A percentile compares a stretch with the other conserved stretches of the same genome.
phyloP scores from a whole-genome alignment of 441 rosid genomes.

The Eutrema salsugineum region DNA sequence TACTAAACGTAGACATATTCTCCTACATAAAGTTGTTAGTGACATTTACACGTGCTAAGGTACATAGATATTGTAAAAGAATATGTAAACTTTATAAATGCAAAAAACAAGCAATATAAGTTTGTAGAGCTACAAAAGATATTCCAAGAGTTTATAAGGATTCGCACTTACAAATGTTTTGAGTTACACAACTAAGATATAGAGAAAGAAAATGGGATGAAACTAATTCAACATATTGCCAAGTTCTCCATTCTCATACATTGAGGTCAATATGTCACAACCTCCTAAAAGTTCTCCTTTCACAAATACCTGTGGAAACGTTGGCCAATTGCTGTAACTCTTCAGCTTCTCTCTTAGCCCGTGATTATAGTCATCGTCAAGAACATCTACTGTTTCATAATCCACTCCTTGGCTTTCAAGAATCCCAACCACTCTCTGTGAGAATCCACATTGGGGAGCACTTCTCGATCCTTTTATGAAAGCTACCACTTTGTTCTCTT shows the following conservation, averaged over 20 bases:
- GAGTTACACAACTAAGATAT: not conserved
- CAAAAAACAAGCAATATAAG: not conserved
- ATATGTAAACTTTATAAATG: not conserved
- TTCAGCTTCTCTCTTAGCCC: conserved; percentile 74
- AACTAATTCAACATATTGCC: conserved; percentile 44
- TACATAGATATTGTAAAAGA: too few species aligned
- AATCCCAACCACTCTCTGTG: conserved; percentile 76
- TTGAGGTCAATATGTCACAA: conserved; percentile 59
- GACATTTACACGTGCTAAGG: too few species aligned
- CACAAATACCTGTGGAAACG: conserved; percentile 59
- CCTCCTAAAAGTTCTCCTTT: conserved; percentile 65
- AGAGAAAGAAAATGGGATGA: not conserved
- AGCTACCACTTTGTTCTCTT: conserved; percentile 85
- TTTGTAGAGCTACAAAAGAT: not conserved
- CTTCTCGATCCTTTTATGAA: conserved; percentile 87
- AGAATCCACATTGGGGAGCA: conserved; percentile 88
- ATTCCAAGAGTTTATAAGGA: not conserved
- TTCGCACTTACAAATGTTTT: not conserved
- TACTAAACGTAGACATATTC: too few species aligned
- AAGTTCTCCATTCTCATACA: conserved; percentile 70
- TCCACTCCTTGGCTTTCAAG: conserved; percentile 76
- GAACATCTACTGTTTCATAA: conserved; percentile 79
- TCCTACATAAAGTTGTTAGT: too few species aligned
- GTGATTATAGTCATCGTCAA: conserved; percentile 71
- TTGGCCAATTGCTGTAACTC: conserved; percentile 65